Percentiles rank a stretch among this genome's conserved stretches.
Conservation (phyloP, 2,329 filamentous ascomycete genomes). For the Aspergillus pseudonomiae region DNA sequence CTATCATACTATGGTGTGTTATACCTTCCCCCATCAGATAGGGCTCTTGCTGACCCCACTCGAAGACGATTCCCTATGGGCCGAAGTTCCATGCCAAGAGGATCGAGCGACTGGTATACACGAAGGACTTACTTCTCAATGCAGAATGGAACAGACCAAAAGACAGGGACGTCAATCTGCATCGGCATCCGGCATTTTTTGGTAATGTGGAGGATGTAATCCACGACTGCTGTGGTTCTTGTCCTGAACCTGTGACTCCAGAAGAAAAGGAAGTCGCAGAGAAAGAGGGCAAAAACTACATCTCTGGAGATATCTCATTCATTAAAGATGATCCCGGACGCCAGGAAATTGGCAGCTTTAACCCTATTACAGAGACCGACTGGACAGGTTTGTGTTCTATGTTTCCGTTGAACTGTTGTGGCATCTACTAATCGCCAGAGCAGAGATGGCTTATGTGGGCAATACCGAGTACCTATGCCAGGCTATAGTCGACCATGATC, state of each 20-base stretch:
- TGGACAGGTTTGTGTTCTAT: conserved; percentile 61
- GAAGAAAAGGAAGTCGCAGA: conserved; percentile 73
- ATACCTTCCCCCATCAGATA: not conserved
- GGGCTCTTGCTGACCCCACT: conserved; percentile 28
- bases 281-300: conserved; percentile 74
- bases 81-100: conserved; percentile 45
- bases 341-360: conserved; percentile 73
- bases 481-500: conserved; percentile 75
- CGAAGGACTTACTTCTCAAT: conserved; percentile 78
- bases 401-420: not conserved
- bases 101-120: conserved; percentile 82
- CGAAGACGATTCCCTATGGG: conserved; percentile 42
- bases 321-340: conserved; percentile 80
- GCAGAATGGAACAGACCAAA: conserved; percentile 82
- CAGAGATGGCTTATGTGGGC: conserved; percentile 85
- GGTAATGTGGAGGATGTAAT: conserved; percentile 74
- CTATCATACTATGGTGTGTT: conserved; percentile 77
- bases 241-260: conserved; percentile 68
- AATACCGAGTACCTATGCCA: conserved; percentile 77
- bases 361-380: conserved; percentile 78
- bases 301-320: conserved; percentile 74
- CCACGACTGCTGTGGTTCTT: conserved; percentile 79
- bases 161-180: conserved; percentile 74
- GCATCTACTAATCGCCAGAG: not conserved
- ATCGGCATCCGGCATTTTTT: conserved; percentile 85